Base-by-base conservation (phyloP, 2,329 filamentous ascomycete species). In the Alternaria sp. region DNA sequence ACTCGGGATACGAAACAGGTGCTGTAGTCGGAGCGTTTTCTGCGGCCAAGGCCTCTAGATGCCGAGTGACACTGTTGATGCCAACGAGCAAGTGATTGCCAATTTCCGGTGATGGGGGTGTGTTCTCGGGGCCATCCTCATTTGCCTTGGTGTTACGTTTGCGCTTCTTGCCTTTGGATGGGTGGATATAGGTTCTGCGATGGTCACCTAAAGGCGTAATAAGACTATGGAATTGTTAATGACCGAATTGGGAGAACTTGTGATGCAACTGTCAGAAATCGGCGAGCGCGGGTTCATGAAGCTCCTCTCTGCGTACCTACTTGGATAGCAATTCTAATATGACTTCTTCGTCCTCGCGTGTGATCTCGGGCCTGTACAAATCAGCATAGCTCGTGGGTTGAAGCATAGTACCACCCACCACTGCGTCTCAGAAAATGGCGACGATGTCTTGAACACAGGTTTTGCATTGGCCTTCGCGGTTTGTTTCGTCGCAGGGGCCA, bases 321-420 rank as follows among this genome's bases (percentile, higher is more conserved):
- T 83, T 86, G 86, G 87, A 91, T 6, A 92, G 82, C 52, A 93
- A 81, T 66, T 91, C 89, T 10, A 92, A 74, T 40, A 92, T 89
- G 5, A 84, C 83, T 55, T 89, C 85, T 76, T 91, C 89, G 56
- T 91, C 83, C 52, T 87, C 81, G 17, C 80, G 74, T 2, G 83
- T 81, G 46, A 91, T 83, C 45, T 84, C 77, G 8, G 90, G 90
- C 89, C 90, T 93, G 52, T 6, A 3, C 40, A 28, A 21, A 51
- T 73, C 36, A 73, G 59, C 49, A 28, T 23, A 32, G 52, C 11
- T 30, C 52, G 40, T 28, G 10, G 5, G 15, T 40, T 40, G 44
- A 40, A 13, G 9, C 15, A 9, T 25, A 32, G 45, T 7, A n/a
- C 9, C 13, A 62, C 81, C 45, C 77, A 91, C 90, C 89, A 91